Base-by-base conservation (phyloP, 768 basidiomycete species). In the Tulasnella sp. region DNA sequence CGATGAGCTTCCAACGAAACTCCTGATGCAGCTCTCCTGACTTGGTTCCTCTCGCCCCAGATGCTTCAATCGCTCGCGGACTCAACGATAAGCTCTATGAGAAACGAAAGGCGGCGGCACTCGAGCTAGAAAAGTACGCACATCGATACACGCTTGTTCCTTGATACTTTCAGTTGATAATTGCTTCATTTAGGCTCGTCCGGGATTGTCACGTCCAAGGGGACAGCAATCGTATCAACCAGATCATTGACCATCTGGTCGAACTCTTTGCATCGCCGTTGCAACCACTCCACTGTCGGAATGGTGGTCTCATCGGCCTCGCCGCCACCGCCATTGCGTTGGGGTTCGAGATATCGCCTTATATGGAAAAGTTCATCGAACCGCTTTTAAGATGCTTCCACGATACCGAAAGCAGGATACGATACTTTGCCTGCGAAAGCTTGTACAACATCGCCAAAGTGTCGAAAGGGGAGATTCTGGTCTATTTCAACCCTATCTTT, bases 401-500 rank as follows among this genome's bases (percentile, higher is more conserved):
- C 60, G 96, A 99, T 68, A 77, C 84, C 2, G 94, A 98, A 74
- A 91, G 88, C 70, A 78, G 91, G 66, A 90, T 98, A 59, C 81
- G 91, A 41, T 99, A 98, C 71, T 97, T 96, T 73, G 94, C 94
- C 4, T 93, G 91, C 23, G 96, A 99, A 68, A 94, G 92, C 66
- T 72, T 99, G 61, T 99, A 99, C 73, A 99, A 99, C 71, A 93
- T 99, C 62, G 89, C 87, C 25, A 90, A 93, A 69, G 93, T 96
- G 14, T 94, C 92, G 31, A 94, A 96, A 65, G 96, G 94, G 36
- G 94, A 97, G 69, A 84, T 98, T 31, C 73, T 99, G 57, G 81
- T 97, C 12, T 96, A 93, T 67, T 99, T 97, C 73, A 99, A 99
- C 66, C 91, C 93, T 57, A 90, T 98, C 55, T 99, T 99, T 64